Conservation (phyloP, 2,329 filamentous ascomycete species). For the Helicocarpus griseus region DNA sequence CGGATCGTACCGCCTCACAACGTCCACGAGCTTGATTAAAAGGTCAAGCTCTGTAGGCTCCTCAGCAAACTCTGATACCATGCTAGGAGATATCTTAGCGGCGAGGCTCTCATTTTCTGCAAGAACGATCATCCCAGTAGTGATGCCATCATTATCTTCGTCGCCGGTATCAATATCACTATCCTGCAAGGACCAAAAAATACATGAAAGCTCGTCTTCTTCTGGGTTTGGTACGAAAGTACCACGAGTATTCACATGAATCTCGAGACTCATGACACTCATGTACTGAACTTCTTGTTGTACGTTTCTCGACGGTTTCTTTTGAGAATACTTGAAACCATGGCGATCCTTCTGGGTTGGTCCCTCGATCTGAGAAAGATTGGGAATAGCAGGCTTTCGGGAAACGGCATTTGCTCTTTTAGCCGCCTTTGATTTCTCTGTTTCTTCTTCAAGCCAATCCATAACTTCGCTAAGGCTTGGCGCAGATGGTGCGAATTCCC, state of each 20-base stretch:
- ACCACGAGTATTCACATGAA: slow-evolving; percentile 81
- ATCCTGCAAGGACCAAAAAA: slow-evolving; percentile 84
- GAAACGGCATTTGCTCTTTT: slow-evolving; percentile 6
- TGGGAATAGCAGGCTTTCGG: slow-evolving; percentile 19
- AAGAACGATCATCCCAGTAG: slow-evolving; percentile 64
- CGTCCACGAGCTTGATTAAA: slow-evolving; percentile 73
- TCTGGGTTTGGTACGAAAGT: slow-evolving; percentile 79
- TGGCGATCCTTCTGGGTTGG: slow-evolving; percentile 74
- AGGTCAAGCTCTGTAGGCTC: slow-evolving; percentile 76
- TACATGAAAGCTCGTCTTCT: slow-evolving; percentile 74
- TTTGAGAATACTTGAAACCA: slow-evolving; percentile 79
- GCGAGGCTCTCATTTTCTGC: slow-evolving; percentile 52
- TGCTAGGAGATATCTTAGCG: slow-evolving; percentile 52
- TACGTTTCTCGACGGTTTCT: slow-evolving; percentile 61
- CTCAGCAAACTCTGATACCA: slow-evolving; percentile 55
- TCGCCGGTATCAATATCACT: slow-evolving; percentile 52
- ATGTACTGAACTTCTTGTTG: slow-evolving; percentile 85
- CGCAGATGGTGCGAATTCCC: slow-evolving; percentile 66
- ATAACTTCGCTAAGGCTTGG: slow-evolving; percentile 62
- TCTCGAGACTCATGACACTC: slow-evolving; percentile 89
- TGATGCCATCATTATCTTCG: slow-evolving; percentile 40
- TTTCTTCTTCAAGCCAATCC: slow-evolving; percentile 51
- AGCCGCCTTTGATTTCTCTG: slow-evolving; percentile 16
- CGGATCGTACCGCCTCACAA: slow-evolving; percentile 75
- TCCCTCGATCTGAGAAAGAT: slow-evolving; percentile 75